These are phyloP conservation scores for Fusarium sp. DNA, from an alignment of 2,329 filamentous ascomycete genomes.

Conservation along the genomic window DNA sequence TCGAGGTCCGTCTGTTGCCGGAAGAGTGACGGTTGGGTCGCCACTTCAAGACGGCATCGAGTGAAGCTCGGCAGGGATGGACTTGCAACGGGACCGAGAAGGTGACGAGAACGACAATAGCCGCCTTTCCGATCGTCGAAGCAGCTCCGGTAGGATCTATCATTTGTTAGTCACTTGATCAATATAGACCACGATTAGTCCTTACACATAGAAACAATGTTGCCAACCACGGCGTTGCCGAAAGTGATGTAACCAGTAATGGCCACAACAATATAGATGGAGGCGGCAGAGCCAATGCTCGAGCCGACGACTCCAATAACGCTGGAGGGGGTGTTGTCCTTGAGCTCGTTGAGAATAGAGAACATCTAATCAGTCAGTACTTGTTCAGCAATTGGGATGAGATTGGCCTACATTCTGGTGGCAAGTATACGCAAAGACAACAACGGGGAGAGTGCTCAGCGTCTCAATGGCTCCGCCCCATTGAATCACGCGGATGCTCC, in stretches of 20 bases:
- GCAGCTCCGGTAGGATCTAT: slow-evolving; percentile 65
- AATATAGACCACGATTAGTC: slow-evolving; percentile 17
- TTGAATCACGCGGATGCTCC: slow-evolving; percentile 78
- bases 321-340: slow-evolving; percentile 79
- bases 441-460: slow-evolving; percentile 89
- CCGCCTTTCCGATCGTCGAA: slow-evolving; percentile 92
- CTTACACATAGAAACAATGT: slow-evolving; percentile 93
- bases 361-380: slow-evolving; percentile 78
- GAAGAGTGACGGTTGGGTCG: slow-evolving; percentile 68
- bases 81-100: slow-evolving; percentile 97
- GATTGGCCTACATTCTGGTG: slow-evolving; percentile 84
- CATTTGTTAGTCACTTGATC: slow-evolving; percentile 33
- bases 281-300: slow-evolving; percentile 89
- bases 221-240: slow-evolving; percentile 87
- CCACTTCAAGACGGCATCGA: slow-evolving; percentile 96
- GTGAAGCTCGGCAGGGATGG: slow-evolving; percentile 93
- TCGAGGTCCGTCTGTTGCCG: slow-evolving; percentile 53
- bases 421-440: slow-evolving; percentile 99
- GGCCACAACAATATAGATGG: slow-evolving; percentile 89
- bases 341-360: slow-evolving; percentile 95
- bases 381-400: background rate
- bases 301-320: slow-evolving; percentile 82
- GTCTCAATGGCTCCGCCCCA: slow-evolving; percentile 85
- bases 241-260: slow-evolving; percentile 97
- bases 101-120: slow-evolving; percentile 95